Conservation (phyloP, 371 early-diverging fungal species). For the Coemansia sp. region DNA sequence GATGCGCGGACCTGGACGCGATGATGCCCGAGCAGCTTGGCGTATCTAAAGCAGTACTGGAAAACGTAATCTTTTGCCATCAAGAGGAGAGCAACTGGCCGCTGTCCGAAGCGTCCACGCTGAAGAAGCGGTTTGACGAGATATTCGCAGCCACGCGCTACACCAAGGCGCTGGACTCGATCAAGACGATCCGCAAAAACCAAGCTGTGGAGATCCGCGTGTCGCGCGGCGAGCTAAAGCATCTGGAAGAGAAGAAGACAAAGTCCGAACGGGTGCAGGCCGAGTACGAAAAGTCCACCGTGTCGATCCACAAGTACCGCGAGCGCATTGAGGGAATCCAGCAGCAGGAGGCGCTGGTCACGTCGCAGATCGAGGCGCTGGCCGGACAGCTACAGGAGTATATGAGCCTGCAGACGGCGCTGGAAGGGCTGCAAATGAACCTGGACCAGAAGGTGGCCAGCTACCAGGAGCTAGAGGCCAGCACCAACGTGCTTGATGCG, state of each 20-base stretch:
- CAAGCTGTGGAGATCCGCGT: conserved; percentile 65
- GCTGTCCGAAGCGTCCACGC: conserved; percentile 79
- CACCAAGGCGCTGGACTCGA: conserved; percentile 86
- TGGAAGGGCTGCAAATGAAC: conserved; percentile 37
- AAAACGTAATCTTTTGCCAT: conserved; percentile 99
- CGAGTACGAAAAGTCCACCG: conserved; percentile 42
- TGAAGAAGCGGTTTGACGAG: conserved; percentile 99
- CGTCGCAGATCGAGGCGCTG: conserved; percentile 39
- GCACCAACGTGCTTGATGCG: conserved; percentile 19
- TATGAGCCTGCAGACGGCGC: conserved; percentile 22
- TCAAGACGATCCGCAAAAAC: conserved; percentile 80
- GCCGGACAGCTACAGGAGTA: conserved; percentile 39
- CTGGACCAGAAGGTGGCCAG: conserved; percentile 37
- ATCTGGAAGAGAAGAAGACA: conserved; percentile 65
- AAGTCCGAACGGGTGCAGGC: conserved; percentile 68
- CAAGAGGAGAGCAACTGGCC: conserved; percentile 99
- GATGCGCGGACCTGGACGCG: conserved; percentile 86
- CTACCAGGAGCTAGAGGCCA: conserved; percentile 40
- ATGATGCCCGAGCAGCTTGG: conserved; percentile 87
- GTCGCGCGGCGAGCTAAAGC: conserved; percentile 64
- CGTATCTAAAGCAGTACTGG: conserved; percentile 90
- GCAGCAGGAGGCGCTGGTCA: conserved; percentile 32
- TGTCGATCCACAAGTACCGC: conserved; percentile 33
- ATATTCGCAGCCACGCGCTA: conserved; percentile 97
- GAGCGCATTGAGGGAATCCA: conserved; percentile 35